phyloP scores from a whole-genome alignment of 495 filamentous ascomycete genomes.

The Aspergillus hancockii region DNA sequence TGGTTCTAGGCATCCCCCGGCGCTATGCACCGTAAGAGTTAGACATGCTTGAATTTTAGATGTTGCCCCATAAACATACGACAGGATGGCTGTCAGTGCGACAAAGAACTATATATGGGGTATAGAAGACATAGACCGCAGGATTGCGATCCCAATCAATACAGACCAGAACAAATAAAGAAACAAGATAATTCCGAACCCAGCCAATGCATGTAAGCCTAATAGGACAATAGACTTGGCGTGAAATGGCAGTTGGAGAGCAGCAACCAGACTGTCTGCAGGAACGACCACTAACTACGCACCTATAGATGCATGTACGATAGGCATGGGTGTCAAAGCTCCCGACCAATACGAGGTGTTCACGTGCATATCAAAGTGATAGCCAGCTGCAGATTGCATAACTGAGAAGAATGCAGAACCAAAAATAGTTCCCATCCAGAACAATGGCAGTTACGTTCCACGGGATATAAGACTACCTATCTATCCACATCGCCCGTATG shows the following conservation, averaged over 20 bases:
- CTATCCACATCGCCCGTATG: neutral
- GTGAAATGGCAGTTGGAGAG: neutral
- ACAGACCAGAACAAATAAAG: neutral
- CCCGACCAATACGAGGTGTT: neutral
- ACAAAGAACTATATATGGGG: neutral
- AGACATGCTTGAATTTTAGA: conserved; percentile 1
- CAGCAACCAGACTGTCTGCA: neutral
- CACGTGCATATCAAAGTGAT: neutral
- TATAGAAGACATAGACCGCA: neutral
- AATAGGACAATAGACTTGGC: neutral
- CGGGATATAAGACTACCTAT: neutral
- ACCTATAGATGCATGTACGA: neutral
- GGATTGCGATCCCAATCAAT: neutral
- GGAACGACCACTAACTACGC: neutral
- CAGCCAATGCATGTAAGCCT: conserved; percentile 3
- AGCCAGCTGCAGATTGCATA: neutral
- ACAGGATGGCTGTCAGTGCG: neutral
- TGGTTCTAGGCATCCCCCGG: conserved; percentile 13
- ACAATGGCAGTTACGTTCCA: conserved; percentile 1
- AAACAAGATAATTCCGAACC: neutral
- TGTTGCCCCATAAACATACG: neutral
- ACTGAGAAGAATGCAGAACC: neutral
- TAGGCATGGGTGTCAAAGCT: neutral
- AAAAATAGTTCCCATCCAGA: conserved; percentile 1
- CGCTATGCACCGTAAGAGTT: conserved; percentile 14